Evolutionary conservation across 2,329 filamentous ascomycete species (phyloP).

Genomic region (Cladosporium sp.): DNA sequence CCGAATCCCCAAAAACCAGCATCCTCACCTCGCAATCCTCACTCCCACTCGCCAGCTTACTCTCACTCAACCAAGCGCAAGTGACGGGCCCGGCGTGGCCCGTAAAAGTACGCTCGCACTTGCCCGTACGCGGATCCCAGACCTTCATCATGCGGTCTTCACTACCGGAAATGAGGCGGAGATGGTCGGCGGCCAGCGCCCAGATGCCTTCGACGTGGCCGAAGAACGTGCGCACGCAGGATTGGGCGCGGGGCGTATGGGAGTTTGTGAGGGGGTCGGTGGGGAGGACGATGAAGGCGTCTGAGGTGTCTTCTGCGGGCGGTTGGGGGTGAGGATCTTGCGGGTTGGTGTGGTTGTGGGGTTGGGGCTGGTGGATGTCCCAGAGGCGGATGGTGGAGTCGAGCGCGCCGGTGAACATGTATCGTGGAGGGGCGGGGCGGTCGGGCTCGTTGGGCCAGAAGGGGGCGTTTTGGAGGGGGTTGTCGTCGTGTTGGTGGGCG

Average conservation of each 20-base stretch:
- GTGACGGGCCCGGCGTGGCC: constrained; percentile 89
- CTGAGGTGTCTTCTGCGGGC: constrained; percentile 2
- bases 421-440: constrained; percentile 73
- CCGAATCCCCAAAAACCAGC: constrained; percentile 29
- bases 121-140: constrained; percentile 89
- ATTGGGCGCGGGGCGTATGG: constrained; percentile 33
- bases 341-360: constrained; percentile 20
- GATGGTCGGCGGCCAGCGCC: constrained; percentile 82
- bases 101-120: constrained; percentile 86
- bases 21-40: constrained; percentile 90
- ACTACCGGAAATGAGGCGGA: constrained; percentile 81
- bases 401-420: constrained; percentile 88
- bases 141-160: constrained; percentile 94
- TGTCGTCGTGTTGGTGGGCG: constrained; percentile 16
- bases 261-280: constrained; percentile 32
- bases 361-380: constrained; percentile 56
- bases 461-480: constrained; percentile 17
- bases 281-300: constrained; percentile 24
- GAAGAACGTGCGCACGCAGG: constrained; percentile 87
- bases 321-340: constrained; percentile 10
- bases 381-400: constrained; percentile 90
- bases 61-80: constrained; percentile 86
- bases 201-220: constrained; percentile 95
- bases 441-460: constrained; percentile 57
- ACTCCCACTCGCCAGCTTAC: constrained; percentile 81